Evolutionary conservation across 176 grass and related monocot genomes (phyloP).

Genomic region (Rhynchospora tenuis): DNA sequence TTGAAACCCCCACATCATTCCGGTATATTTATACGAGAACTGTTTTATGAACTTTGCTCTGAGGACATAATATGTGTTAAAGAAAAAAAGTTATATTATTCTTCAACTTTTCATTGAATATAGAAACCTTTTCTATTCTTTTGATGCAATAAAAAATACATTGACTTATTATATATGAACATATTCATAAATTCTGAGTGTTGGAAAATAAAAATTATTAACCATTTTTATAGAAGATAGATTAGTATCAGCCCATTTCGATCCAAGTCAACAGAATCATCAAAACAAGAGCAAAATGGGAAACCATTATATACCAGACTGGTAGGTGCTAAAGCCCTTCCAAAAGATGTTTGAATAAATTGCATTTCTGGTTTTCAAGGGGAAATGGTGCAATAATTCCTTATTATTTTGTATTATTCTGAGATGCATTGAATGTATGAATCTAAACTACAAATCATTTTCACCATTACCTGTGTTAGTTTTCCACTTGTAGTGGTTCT

Average conservation of each 20-base stretch:
- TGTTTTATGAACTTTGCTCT: too few relatives aligned
- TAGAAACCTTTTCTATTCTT: too few relatives aligned
- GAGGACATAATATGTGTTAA: too few relatives aligned
- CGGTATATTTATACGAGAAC: background rate
- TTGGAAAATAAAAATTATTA: too few relatives aligned
- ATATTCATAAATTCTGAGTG: too few relatives aligned
- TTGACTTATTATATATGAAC: too few relatives aligned
- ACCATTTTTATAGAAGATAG: too few relatives aligned
- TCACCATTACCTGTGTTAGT: conserved; percentile 26
- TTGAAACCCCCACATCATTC: background rate
- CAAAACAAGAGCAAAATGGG: background rate
- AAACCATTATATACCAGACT: background rate
- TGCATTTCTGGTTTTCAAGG: background rate
- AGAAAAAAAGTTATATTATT: too few relatives aligned
- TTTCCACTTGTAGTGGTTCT: conserved; percentile 22
- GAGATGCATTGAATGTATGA: background rate
- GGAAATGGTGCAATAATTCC: background rate
- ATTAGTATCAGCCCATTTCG: background rate
- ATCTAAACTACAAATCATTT: conserved; percentile 1
- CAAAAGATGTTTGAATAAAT: background rate
- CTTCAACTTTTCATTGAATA: too few relatives aligned
- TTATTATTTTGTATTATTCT: background rate
- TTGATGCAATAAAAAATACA: too few relatives aligned
- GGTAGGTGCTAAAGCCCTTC: background rate
- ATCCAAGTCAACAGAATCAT: background rate